phyloP scores from a whole-genome alignment of 257 asterid genomes.

The Lantana camara region DNA sequence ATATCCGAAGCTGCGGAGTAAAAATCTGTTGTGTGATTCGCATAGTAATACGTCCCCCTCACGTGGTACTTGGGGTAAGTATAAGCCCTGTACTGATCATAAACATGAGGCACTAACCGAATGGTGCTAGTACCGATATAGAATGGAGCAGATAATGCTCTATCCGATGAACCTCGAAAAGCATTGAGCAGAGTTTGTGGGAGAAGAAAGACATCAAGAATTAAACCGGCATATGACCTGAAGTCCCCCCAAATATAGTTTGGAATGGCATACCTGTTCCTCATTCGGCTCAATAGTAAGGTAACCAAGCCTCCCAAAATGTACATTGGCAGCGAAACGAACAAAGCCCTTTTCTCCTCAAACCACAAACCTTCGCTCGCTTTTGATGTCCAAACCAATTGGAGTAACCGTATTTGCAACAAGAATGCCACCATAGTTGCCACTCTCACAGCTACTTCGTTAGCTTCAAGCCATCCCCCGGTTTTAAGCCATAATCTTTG shows the following conservation, averaged over 20 bases:
- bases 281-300: slow-evolving; percentile 37
- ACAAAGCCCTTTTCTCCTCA: slow-evolving; percentile 39
- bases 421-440: slow-evolving; percentile 61
- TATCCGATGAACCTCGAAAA: slow-evolving; percentile 39
- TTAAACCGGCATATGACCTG: slow-evolving; percentile 56
- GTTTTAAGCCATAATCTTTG: slow-evolving; percentile 20
- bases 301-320: slow-evolving; percentile 46
- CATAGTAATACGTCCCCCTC: slow-evolving; percentile 55
- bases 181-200: slow-evolving; percentile 64
- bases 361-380: slow-evolving; percentile 22
- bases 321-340: slow-evolving; percentile 37
- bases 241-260: slow-evolving; percentile 40
- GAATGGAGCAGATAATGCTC: slow-evolving; percentile 40
- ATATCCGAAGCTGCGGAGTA: slow-evolving; percentile 80
- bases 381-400: slow-evolving; percentile 59
- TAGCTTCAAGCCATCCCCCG: slow-evolving; percentile 58
- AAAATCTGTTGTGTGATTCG: slow-evolving; percentile 54
- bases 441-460: slow-evolving; percentile 58
- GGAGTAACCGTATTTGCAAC: slow-evolving; percentile 55
- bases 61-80: slow-evolving; percentile 26
- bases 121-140: slow-evolving; percentile 59
- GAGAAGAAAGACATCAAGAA: slow-evolving; percentile 66
- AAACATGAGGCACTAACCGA: slow-evolving; percentile 66
- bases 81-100: slow-evolving; percentile 61
- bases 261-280: slow-evolving; percentile 5